Percentiles rank a stretch among this genome's conserved stretches.
Evolutionary conservation across 23 red algal species (phyloP).

Genomic region (Porphyridium purpureum): DNA sequence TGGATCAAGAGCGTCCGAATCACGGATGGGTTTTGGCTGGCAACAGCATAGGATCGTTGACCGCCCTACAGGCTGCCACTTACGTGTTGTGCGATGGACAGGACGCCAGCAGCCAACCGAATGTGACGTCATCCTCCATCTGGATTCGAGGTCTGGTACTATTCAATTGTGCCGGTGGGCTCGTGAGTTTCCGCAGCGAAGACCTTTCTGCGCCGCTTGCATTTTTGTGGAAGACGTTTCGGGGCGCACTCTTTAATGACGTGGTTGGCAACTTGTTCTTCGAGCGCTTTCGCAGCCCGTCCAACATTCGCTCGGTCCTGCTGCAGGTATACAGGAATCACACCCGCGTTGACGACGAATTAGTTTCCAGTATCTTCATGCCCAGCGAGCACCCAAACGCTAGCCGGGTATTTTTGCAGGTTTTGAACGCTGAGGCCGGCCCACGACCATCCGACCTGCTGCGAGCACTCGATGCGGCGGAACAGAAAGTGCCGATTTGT

Average conservation of each 20-base stretch:
- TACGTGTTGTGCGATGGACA: too few species aligned
- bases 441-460: constrained; percentile 64
- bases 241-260: constrained; percentile 19
- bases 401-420: constrained; percentile 47
- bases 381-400: constrained; percentile 67
- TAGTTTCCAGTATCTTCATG: constrained; percentile 55
- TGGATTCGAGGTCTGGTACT: constrained; percentile 22
- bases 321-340: constrained; percentile 64
- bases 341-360: constrained; percentile 31
- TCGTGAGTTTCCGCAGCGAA: constrained; percentile 2
- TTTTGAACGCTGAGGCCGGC: constrained; percentile 57
- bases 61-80: constrained; percentile 48
- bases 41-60: constrained; percentile 75
- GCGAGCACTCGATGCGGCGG: constrained; percentile 13
- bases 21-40: constrained; percentile 60
- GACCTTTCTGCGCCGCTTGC: neutral
- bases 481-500: constrained; percentile 24
- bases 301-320: constrained; percentile 35
- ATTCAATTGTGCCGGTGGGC: constrained; percentile 90
- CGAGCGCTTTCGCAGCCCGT: constrained; percentile 48
- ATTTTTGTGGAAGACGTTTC: neutral
- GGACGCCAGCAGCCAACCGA: too few species aligned
- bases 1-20: constrained; percentile 7
- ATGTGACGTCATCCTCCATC: constrained; percentile 13
- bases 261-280: constrained; percentile 63